phyloP scores from a whole-genome alignment of 495 filamentous ascomycete species.

The Aspergillus hancockii region DNA sequence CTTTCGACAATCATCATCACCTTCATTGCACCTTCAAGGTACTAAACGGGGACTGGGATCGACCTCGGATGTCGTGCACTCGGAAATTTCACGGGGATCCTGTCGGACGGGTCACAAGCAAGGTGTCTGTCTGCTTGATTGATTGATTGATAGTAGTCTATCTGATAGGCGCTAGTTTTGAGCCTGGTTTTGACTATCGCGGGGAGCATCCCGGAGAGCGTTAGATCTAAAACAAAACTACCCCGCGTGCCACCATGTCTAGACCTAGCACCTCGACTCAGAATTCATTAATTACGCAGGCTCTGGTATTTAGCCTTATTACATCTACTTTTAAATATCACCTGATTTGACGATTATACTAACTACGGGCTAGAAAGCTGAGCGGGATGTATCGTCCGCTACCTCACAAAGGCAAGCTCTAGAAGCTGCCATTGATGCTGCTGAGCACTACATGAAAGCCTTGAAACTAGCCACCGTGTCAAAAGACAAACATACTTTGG shows the following conservation, averaged over 20 bases:
- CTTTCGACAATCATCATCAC: neutral
- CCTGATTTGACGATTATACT: slow-evolving; percentile 11
- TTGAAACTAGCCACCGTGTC: slow-evolving; percentile 50
- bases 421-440: slow-evolving; percentile 68
- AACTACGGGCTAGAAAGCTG: slow-evolving; percentile 55
- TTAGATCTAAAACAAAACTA: slow-evolving; percentile 4
- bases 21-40: neutral
- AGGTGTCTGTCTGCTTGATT: neutral
- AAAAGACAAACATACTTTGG: slow-evolving; percentile 59
- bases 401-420: slow-evolving; percentile 68
- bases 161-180: slow-evolving; percentile 13
- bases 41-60: neutral
- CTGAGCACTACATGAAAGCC: slow-evolving; percentile 77
- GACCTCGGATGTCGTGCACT: slow-evolving; percentile 24
- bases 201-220: slow-evolving; percentile 6
- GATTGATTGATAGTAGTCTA: too few species aligned
- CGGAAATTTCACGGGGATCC: slow-evolving; percentile 17
- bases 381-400: slow-evolving; percentile 54
- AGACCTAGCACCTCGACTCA: slow-evolving; percentile 28
- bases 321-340: neutral
- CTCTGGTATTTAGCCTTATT: slow-evolving; percentile 23
- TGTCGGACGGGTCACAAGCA: slow-evolving; percentile 14
- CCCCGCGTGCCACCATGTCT: slow-evolving; percentile 31
- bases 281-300: slow-evolving; percentile 28
- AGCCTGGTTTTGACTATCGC: slow-evolving; percentile 2